phyloP scores from a whole-genome alignment of 768 basidiomycete genomes.

The Lentinus brumalis region DNA sequence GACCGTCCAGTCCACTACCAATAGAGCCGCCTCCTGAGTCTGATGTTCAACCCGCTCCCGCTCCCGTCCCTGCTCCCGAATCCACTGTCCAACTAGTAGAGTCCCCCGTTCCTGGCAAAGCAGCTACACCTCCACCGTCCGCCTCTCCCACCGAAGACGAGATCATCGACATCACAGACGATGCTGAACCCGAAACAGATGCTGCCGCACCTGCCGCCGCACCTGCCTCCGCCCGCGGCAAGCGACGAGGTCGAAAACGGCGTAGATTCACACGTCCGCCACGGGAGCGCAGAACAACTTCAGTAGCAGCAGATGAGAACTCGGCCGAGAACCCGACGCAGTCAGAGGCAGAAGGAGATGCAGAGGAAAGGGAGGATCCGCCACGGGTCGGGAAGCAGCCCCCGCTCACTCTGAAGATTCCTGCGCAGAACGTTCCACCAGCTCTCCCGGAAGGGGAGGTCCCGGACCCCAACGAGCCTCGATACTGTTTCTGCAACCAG shows the following conservation, averaged over 20 bases:
- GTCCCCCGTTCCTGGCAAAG: not conserved
- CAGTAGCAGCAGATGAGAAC: not conserved
- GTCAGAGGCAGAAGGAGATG: not conserved
- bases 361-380: too few species aligned
- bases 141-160: slow-evolving; percentile 2
- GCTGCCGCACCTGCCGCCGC: slow-evolving; percentile 1
- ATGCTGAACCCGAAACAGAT: slow-evolving; percentile 10
- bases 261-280: not conserved
- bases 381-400: slow-evolving; percentile 9
- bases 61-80: not conserved
- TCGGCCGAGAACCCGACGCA: not conserved
- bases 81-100: not conserved
- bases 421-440: slow-evolving; percentile 28
- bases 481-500: slow-evolving; percentile 83
- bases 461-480: slow-evolving; percentile 42
- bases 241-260: slow-evolving; percentile 25
- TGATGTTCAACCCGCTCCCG: not conserved
- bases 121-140: slow-evolving; percentile 4
- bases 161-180: slow-evolving; percentile 11
- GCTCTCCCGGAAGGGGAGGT: slow-evolving; percentile 12
- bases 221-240: slow-evolving; percentile 25
- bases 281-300: not conserved
- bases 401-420: slow-evolving; percentile 39
- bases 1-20: slow-evolving; percentile 32
- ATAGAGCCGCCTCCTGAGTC: slow-evolving; percentile 7